These are phyloP conservation scores for Phialophora chinensis DNA, from an alignment of 2,329 filamentous ascomycete genomes.

Conservation along the genomic window DNA sequence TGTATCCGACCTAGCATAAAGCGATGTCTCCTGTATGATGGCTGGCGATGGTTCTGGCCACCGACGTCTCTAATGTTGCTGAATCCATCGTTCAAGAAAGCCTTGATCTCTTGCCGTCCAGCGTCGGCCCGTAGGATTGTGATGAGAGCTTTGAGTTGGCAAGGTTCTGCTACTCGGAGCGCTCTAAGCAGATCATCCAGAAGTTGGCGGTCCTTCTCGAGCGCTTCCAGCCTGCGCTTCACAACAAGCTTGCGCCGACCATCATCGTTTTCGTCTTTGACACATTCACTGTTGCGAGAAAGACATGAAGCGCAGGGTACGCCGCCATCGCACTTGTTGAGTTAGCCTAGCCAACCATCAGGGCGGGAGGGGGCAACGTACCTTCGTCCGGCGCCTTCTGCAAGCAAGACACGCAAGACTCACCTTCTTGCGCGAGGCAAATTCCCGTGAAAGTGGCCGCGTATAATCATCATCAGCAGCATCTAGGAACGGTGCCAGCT, in stretches of 20 bases:
- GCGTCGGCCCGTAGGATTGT: conserved; percentile 41
- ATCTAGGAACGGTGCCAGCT: background rate
- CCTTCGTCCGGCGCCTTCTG: conserved; percentile 21
- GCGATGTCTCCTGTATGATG: conserved; percentile 21
- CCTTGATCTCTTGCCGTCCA: conserved; percentile 38
- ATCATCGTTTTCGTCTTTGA: conserved; percentile 42
- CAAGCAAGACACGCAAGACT: conserved; percentile 28
- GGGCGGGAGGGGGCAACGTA: background rate
- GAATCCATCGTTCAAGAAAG: conserved; percentile 37
- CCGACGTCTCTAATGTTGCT: background rate
- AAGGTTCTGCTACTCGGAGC: conserved; percentile 33
- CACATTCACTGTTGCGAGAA: conserved; percentile 40
- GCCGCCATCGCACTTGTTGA: conserved; percentile 41
- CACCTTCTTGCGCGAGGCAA: conserved; percentile 21
- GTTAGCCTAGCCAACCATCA: background rate
- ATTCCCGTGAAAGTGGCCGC: background rate
- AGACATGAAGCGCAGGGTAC: conserved; percentile 42
- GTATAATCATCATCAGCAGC: background rate
- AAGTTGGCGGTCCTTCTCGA: conserved; percentile 44
- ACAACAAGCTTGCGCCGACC: conserved; percentile 41
- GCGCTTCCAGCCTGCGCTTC: conserved; percentile 42
- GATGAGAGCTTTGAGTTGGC: conserved; percentile 32
- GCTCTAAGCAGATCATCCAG: conserved; percentile 38
- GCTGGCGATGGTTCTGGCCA: background rate
- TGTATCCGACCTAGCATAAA: conserved; percentile 39